Percentiles rank a stretch among this genome's conserved stretches.
phyloP scores from a whole-genome alignment of 371 early-diverging fungal genomes.

The Apophysomyces sp. region DNA sequence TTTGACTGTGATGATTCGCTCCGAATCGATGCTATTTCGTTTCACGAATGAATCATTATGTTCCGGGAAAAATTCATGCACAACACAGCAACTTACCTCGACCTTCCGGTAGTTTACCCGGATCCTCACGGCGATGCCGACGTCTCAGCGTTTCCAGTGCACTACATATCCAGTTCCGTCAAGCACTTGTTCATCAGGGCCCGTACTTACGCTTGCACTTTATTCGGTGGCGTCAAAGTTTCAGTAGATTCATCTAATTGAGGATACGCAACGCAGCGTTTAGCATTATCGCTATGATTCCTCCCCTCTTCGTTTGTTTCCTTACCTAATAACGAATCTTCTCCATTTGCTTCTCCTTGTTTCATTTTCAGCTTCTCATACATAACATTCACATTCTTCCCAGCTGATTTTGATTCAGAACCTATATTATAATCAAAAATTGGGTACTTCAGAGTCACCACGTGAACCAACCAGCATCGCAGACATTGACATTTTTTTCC shows the following conservation, averaged over 20 bases:
- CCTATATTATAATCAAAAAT: neutral
- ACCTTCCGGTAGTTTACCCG: constrained; percentile 3
- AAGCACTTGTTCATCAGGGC: neutral
- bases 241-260: constrained; percentile 6
- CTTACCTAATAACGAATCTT: constrained; percentile 7
- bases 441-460: neutral
- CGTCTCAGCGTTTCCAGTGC: constrained; percentile 18
- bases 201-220: constrained; percentile 37
- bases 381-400: constrained; percentile 25
- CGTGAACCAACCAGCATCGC: constrained; percentile 12
- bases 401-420: constrained; percentile 6
- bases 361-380: constrained; percentile 31
- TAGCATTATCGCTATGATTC: too few relatives aligned
- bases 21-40: neutral
- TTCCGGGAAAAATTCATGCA: neutral
- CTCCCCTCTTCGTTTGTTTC: neutral
- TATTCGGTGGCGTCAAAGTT: constrained; percentile 3
- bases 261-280: too few relatives aligned
- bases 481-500: constrained; percentile 20
- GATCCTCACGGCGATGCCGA: constrained; percentile 2
- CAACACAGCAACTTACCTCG: neutral
- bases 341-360: constrained; percentile 17
- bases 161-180: constrained; percentile 4
- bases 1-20: neutral
- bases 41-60: neutral